Base-by-base conservation (phyloP, 23 red algal genomes). In the Pyropia haitanensis region DNA sequence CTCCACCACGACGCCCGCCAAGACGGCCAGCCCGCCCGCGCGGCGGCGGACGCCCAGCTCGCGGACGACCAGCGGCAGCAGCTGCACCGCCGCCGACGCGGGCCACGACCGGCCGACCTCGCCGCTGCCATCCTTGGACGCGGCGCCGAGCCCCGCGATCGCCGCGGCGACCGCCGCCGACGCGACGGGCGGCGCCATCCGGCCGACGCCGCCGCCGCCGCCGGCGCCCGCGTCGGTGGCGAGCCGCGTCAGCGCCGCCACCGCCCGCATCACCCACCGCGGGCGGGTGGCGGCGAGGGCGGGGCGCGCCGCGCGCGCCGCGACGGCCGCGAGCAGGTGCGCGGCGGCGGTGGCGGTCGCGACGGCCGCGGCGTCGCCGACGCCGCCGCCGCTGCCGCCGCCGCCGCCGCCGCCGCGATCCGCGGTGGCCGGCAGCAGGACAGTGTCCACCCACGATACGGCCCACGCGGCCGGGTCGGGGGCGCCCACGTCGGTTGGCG, bases 231-330 rank as follows among this genome's bases (percentile, higher is more conserved):
- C 58, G 30, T 70, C 49, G 58, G 54, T 26, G 27, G 69, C 53
- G 46, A 87, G 29, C 8, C 78, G 65, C n/a, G 58, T 61, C 27
- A 87, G 57, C 46, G 53, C 63, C 26, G 61, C 52, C 21, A 73
- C 62, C 24, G 70, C 71, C 48, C 71, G 67, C 23, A 68, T 68
- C 13, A 64, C 81, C 81, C 81, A 87, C 19, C 56, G 49, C 0
- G 62, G 62, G 9, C 70, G 28, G 39, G 67, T 87, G 25, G 75
- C 71, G 13, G 39, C 28, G 1, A 63, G 49, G 7, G 60, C 59
- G 27, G 52, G 52, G 25, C 76, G 54, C 23, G 18, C 27, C 1
- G 81, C 81, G 56, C 70, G 63, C 23, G 69, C 56, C 61, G 69
- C 73, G 14, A 84, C 30, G 18, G 66, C 4, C 5, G 75, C 49